Conservation (phyloP, 2,329 filamentous ascomycete species). For the Arthrobotrys megalospora region DNA sequence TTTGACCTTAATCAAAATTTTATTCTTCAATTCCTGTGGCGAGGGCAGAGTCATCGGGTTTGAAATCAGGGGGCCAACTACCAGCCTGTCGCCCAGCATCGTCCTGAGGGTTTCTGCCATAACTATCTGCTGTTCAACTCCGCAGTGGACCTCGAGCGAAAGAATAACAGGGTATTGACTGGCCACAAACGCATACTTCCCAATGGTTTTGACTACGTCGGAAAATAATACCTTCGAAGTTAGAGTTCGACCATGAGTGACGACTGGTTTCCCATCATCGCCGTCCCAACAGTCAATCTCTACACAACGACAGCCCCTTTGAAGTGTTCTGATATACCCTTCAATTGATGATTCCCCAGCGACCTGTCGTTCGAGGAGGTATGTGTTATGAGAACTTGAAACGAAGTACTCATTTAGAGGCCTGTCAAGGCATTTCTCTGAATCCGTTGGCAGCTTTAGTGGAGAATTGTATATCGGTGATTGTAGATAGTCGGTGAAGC, state of each 20-base stretch:
- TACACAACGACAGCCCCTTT: slow-evolving; percentile 91
- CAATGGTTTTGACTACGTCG: slow-evolving; percentile 92
- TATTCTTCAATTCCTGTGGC: slow-evolving; percentile 85
- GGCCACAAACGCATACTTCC: slow-evolving; percentile 91
- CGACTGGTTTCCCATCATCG: slow-evolving; percentile 85
- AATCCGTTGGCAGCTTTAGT: slow-evolving; percentile 71
- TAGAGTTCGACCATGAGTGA: slow-evolving; percentile 90
- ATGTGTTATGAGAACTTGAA: slow-evolving; percentile 98
- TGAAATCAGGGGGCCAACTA: slow-evolving; percentile 81
- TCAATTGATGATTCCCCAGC: slow-evolving; percentile 92
- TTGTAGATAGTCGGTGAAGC: slow-evolving; percentile 82
- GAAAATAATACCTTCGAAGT: slow-evolving; percentile 90
- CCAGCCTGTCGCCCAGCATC: slow-evolving; percentile 83
- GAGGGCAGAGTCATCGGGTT: slow-evolving; percentile 81
- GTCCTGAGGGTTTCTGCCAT: slow-evolving; percentile 94
- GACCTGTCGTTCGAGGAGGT: slow-evolving; percentile 91
- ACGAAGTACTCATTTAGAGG: slow-evolving; percentile 98
- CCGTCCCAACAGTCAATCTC: slow-evolving; percentile 99
- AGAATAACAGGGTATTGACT: slow-evolving; percentile 93
- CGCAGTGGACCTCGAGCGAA: slow-evolving; percentile 96
- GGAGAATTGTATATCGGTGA: slow-evolving; percentile 79
- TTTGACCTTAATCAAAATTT: slow-evolving; percentile 95
- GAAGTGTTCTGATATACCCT: slow-evolving; percentile 90
- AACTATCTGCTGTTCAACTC: slow-evolving; percentile 81
- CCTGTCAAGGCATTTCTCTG: slow-evolving; percentile 75